Conservation (phyloP, 495 filamentous ascomycete species). For the Penicillium cataractarum region DNA sequence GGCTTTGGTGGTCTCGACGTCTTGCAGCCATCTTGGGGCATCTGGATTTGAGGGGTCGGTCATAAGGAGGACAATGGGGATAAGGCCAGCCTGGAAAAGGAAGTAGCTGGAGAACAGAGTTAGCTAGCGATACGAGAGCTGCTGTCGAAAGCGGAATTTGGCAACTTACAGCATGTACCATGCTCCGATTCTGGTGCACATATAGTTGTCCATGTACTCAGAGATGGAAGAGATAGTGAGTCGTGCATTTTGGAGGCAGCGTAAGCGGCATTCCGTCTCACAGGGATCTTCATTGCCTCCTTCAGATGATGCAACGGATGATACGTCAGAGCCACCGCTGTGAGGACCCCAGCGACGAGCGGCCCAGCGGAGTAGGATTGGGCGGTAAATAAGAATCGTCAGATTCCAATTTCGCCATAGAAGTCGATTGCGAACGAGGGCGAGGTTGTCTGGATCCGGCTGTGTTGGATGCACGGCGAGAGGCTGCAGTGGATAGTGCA, state of each 20-base stretch:
- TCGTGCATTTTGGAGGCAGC: conserved; percentile 49
- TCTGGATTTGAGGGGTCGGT: conserved; percentile 50
- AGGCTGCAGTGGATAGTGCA: conserved; percentile 38
- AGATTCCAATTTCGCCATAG: conserved; percentile 58
- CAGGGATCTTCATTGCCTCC: conserved; percentile 41
- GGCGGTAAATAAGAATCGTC: conserved; percentile 55
- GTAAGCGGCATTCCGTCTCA: conserved; percentile 46
- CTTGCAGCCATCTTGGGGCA: conserved; percentile 48
- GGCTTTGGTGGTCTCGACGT: conserved; percentile 50
- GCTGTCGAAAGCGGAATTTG: background rate
- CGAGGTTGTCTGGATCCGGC: conserved; percentile 41
- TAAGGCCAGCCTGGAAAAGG: conserved; percentile 57
- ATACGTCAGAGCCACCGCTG: conserved; percentile 23
- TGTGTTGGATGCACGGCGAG: conserved; percentile 26
- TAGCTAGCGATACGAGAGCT: background rate
- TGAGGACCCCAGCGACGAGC: conserved; percentile 46
- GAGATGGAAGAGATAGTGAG: conserved; percentile 50
- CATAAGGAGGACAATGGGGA: conserved; percentile 55
- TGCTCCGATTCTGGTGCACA: conserved; percentile 48
- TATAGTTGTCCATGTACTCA: conserved; percentile 45
- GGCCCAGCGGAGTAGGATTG: conserved; percentile 55
- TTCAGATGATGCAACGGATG: conserved; percentile 29
- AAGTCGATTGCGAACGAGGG: conserved; percentile 44
- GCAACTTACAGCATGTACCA: conserved; percentile 56
- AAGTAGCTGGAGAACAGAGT: conserved; percentile 42